Conservation (phyloP, 371 early-diverging fungal species). For the Mortierella sp. region DNA sequence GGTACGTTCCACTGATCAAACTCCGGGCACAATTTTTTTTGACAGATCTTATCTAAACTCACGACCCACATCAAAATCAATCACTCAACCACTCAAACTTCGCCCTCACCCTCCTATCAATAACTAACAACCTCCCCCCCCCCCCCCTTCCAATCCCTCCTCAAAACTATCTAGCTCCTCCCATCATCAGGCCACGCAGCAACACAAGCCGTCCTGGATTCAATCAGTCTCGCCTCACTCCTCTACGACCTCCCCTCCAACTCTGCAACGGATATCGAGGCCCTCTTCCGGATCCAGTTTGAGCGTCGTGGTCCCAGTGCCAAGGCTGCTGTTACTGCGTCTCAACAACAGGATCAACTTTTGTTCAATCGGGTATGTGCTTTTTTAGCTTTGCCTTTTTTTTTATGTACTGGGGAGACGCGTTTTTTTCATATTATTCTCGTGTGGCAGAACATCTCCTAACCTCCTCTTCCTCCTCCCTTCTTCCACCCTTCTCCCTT, state of each 20-base stretch:
- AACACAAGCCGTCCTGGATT: slow-evolving; percentile 40
- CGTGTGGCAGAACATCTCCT: not conserved
- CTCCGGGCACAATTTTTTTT: not conserved
- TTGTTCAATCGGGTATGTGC: slow-evolving; percentile 40
- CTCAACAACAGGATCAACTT: slow-evolving; percentile 28
- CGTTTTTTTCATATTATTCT: not conserved
- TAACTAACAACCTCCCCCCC: not conserved
- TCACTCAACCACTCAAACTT: not conserved
- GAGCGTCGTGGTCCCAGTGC: slow-evolving; percentile 39
- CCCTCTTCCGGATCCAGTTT: slow-evolving; percentile 40
- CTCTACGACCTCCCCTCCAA: slow-evolving; percentile 45
- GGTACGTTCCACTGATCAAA: slow-evolving; percentile 10
- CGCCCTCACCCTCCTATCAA: not conserved
- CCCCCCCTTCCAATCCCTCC: not conserved
- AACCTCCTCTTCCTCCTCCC: too few relatives aligned
- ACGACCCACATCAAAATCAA: too few relatives aligned
- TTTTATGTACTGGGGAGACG: not conserved
- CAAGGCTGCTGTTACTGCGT: slow-evolving; percentile 26
- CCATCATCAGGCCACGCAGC: slow-evolving; percentile 46
- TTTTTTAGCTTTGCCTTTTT: not conserved
- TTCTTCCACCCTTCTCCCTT: not conserved
- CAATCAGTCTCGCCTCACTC: slow-evolving; percentile 38
- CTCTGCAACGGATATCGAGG: slow-evolving; percentile 34
- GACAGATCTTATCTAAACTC: not conserved
- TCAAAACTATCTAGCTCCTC: slow-evolving; percentile 1